Evolutionary conservation across 805 yeast species (phyloP), one percentile per base, ranked within the genome.

Genomic region (Clavispora phyllophila): DNA sequence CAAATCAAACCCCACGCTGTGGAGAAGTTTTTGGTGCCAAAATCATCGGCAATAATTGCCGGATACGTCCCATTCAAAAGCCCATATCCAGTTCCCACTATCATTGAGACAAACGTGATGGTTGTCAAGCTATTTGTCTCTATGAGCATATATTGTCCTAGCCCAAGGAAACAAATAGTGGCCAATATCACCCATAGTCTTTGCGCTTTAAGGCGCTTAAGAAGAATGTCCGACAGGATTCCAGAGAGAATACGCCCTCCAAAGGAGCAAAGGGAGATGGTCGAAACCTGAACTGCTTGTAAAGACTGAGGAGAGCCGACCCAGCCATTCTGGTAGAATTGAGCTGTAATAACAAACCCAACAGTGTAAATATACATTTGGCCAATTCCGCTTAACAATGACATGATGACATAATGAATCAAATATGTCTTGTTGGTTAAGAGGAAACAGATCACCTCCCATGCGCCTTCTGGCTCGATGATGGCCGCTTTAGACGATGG

Each of bases 1-100:
- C 89, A 82, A 13, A 79, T 62, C 32, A 84, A 62, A 0, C 91
- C 88, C 91, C 93, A 85, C 1, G 82, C 72, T 0, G 90, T 82
- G 18, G 88, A 79, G 57, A 83, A 85, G 0, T 79, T 74, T 6
- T 63, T 69, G 0, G 86, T 74, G 2, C 90, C 90, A 63, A 83
- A 84, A 12, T 70, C 65, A 48, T 85, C 95, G 0, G 89, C 89
- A 23, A 84, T 71, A 2, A 83, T 72, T 1, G 90, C 84, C 3
- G 95, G 95, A 57, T 81, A 81, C 0, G 83, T 76, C 0, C 91
- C 91, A 63, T 81, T 84, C 3, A 78, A 61, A 22, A 84, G 68
- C 0, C 95, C 95, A 62, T 82, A 85, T 17, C 86, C 74, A 25
- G 71, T 65, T 0, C 93, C 93, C 41, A 78, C 70, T 4, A 81